phyloP scores from a whole-genome alignment of 2,329 filamentous ascomycete genomes.

The Leptographium radiaticola region DNA sequence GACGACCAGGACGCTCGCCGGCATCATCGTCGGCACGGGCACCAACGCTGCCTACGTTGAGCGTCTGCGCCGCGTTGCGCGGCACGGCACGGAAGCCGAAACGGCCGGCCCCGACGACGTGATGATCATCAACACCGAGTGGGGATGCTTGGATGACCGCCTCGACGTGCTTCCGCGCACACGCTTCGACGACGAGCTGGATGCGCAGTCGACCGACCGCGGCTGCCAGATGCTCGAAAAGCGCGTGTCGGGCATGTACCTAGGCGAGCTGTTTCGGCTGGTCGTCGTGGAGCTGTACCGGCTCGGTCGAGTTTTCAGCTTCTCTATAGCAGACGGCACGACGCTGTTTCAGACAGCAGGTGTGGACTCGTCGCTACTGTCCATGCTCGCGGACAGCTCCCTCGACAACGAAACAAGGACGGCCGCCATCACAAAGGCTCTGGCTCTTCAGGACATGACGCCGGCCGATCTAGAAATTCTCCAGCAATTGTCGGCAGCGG shows the following conservation, averaged over 20 bases:
- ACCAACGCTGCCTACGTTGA: slow-evolving; percentile 97
- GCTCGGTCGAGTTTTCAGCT: neutral
- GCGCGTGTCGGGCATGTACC: slow-evolving; percentile 94
- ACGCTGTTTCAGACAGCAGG: neutral
- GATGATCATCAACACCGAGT: slow-evolving; percentile 97
- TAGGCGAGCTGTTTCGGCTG: slow-evolving; percentile 82
- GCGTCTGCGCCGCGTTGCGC: slow-evolving; percentile 60
- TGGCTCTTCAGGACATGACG: neutral
- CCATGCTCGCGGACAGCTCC: neutral
- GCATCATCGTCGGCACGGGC: slow-evolving; percentile 91
- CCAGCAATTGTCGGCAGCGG: slow-evolving; percentile 65
- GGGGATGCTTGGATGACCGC: slow-evolving; percentile 94
- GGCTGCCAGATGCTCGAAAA: slow-evolving; percentile 98
- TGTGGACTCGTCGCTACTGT: slow-evolving; percentile 4
- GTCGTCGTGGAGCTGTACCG: slow-evolving; percentile 46
- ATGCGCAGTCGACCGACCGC: slow-evolving; percentile 70
- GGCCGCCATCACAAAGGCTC: neutral
- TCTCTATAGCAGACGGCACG: slow-evolving; percentile 25
- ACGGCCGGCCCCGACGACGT: slow-evolving; percentile 57
- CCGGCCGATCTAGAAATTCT: slow-evolving; percentile 62
- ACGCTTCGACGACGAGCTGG: slow-evolving; percentile 65
- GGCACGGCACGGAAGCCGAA: slow-evolving; percentile 31
- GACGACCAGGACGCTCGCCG: slow-evolving; percentile 38
- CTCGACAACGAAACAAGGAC: neutral
- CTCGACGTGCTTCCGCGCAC: slow-evolving; percentile 78